A percentile compares a stretch with the other conserved stretches of the same genome.
phyloP scores from a whole-genome alignment of 1,284 basidiomycete genomes.

The Cryptococcus sp. region DNA sequence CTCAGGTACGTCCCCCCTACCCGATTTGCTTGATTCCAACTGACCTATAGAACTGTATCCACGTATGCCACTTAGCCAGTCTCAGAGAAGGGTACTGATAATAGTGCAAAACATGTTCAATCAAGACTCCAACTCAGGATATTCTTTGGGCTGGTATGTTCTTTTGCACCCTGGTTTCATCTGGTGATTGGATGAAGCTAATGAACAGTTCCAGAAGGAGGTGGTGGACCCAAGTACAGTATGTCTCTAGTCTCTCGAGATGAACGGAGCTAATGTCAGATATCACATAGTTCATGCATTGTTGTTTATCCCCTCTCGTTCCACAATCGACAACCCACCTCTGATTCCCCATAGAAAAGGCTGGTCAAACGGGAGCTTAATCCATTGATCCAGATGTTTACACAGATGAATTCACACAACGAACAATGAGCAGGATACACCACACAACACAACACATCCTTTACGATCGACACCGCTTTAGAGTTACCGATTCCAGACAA shows the following conservation, averaged over 20 bases:
- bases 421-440: no score
- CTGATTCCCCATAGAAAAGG: no score
- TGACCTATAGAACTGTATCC: conserved; percentile 42
- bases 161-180: no score
- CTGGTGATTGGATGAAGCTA: conserved; percentile 5
- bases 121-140: conserved; percentile 86
- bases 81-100: not conserved
- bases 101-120: conserved; percentile 86
- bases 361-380: no score
- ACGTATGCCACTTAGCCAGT: conserved; percentile 29
- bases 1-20: conserved; percentile 58
- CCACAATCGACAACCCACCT: no score
- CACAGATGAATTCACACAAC: no score
- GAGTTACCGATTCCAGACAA: no score
- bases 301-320: no score
- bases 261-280: conserved; percentile 2
- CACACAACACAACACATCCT: no score
- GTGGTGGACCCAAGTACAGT: conserved; percentile 92
- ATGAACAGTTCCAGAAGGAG: conserved; percentile 73
- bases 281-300: conserved; percentile 10
- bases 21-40: no score
- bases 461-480: no score
- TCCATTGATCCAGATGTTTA: no score
- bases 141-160: conserved; percentile 70
- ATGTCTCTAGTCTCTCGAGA: conserved; percentile 32